A percentile compares a stretch with the other conserved stretches of the same genome.
These are phyloP conservation scores for Mycena crocata DNA, from an alignment of 768 basidiomycete species.

Conservation along the genomic window DNA sequence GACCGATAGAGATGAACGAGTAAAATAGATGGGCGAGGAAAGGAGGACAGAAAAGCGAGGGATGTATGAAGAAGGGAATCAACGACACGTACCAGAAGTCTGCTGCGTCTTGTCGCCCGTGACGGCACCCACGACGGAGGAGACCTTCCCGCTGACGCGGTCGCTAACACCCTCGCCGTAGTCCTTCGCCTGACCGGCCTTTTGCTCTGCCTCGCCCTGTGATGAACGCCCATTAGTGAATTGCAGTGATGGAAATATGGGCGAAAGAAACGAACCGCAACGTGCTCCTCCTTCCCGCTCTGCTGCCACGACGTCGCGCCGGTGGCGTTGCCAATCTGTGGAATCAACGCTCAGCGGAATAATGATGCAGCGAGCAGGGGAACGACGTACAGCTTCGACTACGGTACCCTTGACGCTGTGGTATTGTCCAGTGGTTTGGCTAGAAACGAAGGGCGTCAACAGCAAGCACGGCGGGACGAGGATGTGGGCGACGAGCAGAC, in stretches of 20 bases:
- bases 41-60: not conserved
- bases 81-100: slow-evolving; percentile 42
- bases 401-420: slow-evolving; percentile 20
- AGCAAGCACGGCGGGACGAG: not conserved
- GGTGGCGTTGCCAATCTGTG: slow-evolving; percentile 48
- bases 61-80: too few relatives aligned
- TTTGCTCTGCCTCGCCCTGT: slow-evolving; percentile 46
- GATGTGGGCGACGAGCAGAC: not conserved
- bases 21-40: not conserved
- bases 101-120: slow-evolving; percentile 51
- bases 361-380: not conserved
- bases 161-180: slow-evolving; percentile 50
- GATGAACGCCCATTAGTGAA: not conserved
- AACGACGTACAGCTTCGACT: slow-evolving; percentile 1
- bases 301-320: slow-evolving; percentile 46
- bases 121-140: slow-evolving; percentile 48
- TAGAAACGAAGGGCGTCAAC: not conserved
- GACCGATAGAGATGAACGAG: too few relatives aligned
- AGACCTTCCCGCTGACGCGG: slow-evolving; percentile 46
- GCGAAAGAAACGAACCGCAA: slow-evolving; percentile 25
- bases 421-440: slow-evolving; percentile 11
- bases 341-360: too few relatives aligned
- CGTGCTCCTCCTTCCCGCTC: slow-evolving; percentile 52
- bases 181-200: slow-evolving; percentile 47
- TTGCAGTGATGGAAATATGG: not conserved